Conservation (phyloP, 306 rosid species). For the Rosa lucieae region DNA sequence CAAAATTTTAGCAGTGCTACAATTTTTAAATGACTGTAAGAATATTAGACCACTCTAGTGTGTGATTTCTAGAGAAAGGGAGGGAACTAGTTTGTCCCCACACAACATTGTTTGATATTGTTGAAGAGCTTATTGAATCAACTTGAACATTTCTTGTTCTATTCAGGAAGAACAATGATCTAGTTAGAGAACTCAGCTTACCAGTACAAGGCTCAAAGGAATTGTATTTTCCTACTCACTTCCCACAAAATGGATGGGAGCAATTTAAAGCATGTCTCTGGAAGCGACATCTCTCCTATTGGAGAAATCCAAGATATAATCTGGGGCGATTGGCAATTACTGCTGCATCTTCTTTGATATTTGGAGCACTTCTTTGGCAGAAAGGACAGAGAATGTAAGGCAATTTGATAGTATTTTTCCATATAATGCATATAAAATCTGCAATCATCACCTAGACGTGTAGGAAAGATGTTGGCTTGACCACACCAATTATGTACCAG, state of each 20-base stretch:
- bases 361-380: constrained; percentile 38
- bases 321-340: constrained; percentile 20
- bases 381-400: constrained; percentile 33
- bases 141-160: background rate
- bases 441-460: too few relatives aligned
- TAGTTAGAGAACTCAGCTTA: constrained; percentile 19
- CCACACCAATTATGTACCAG: background rate
- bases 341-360: constrained; percentile 18
- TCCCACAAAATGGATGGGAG: constrained; percentile 36
- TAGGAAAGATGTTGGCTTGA: background rate
- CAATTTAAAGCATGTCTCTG: constrained; percentile 37
- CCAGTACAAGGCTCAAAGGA: constrained; percentile 16
- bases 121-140: background rate
- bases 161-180: constrained; percentile 22
- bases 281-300: constrained; percentile 34
- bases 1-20: background rate
- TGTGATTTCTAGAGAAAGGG: background rate
- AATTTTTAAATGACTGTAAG: background rate
- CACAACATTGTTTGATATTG: background rate
- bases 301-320: constrained; percentile 37
- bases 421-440: background rate
- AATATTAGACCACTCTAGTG: background rate
- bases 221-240: constrained; percentile 21
- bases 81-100: background rate
- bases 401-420: background rate